These are phyloP conservation scores for Fusarium metavorans DNA, from an alignment of 2,329 filamentous ascomycete genomes.

Conservation along the genomic window DNA sequence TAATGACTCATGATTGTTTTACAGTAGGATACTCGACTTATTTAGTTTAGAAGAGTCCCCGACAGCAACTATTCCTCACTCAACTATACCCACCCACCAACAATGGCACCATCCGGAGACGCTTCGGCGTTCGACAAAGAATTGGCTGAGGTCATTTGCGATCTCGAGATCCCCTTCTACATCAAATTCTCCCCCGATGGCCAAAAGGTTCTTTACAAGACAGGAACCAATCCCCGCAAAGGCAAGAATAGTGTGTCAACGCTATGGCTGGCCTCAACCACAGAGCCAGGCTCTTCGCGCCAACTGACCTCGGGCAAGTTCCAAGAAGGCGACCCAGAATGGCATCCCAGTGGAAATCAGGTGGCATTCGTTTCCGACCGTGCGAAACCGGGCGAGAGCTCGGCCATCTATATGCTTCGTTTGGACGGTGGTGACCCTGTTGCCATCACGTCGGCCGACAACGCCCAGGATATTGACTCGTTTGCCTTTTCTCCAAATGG, in stretches of 20 bases:
- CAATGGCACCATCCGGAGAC: constrained; percentile 10
- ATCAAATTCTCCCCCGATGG: constrained; percentile 22
- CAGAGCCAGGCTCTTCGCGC: constrained; percentile 6
- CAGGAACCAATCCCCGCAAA: constrained; percentile 3
- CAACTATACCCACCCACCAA: background rate
- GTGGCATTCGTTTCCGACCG: constrained; percentile 28
- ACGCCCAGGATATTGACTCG: constrained; percentile 14
- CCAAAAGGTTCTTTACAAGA: constrained; percentile 13
- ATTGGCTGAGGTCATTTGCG: constrained; percentile 25
- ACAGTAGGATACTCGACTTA: background rate
- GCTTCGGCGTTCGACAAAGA: constrained; percentile 1
- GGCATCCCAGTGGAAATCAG: constrained; percentile 18
- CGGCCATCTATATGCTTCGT: constrained; percentile 36
- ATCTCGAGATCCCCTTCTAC: constrained; percentile 18
- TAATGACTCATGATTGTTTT: background rate
- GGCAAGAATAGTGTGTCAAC: constrained; percentile 24
- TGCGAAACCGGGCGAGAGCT: constrained; percentile 45
- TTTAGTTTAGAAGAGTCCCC: background rate
- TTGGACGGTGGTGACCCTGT: constrained; percentile 35
- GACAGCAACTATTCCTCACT: background rate
- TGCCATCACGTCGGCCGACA: constrained; percentile 26
- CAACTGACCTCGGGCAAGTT: constrained; percentile 14
- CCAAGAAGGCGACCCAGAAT: constrained; percentile 2
- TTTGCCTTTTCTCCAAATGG: constrained; percentile 31
- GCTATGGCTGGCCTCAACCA: constrained; percentile 31